These are phyloP conservation scores for Dryas alaskensis DNA, from an alignment of 306 rosid species.

Conservation along the genomic window DNA sequence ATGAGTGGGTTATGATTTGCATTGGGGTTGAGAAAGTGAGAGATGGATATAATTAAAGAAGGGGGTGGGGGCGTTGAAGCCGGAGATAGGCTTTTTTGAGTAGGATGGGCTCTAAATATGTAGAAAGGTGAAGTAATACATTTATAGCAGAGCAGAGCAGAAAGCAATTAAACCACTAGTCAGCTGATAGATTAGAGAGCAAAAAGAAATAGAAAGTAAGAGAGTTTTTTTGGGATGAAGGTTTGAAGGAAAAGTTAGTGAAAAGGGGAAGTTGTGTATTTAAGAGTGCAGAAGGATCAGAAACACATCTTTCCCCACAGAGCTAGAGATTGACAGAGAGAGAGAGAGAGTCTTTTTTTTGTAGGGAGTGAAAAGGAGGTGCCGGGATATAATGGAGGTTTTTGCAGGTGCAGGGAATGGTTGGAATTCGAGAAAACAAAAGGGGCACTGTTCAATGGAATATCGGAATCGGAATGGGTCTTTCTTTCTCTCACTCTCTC, in stretches of 20 bases:
- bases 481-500: constrained; percentile 33
- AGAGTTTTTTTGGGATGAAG: constrained; percentile 47
- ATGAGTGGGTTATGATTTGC: constrained; percentile 85
- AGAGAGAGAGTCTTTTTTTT: constrained; percentile 14
- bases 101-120: constrained; percentile 9
- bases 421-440: constrained; percentile 66
- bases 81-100: constrained; percentile 42
- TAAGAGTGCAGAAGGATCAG: constrained; percentile 47
- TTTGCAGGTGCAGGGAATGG: constrained; percentile 45
- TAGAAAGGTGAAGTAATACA: no score
- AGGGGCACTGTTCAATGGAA: constrained; percentile 49
- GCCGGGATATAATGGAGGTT: constrained; percentile 41
- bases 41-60: background rate
- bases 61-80: background rate
- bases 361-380: constrained; percentile 29
- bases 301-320: constrained; percentile 34
- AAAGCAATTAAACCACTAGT: background rate
- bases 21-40: constrained; percentile 33
- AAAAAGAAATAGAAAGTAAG: constrained; percentile 30
- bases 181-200: background rate
- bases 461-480: constrained; percentile 49
- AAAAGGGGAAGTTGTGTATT: constrained; percentile 56
- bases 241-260: constrained; percentile 55
- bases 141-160: no score
- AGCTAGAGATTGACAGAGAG: constrained; percentile 8